Evolutionary conservation across 257 asterid genomes (phyloP).

Genomic region (Solanum rostratum): DNA sequence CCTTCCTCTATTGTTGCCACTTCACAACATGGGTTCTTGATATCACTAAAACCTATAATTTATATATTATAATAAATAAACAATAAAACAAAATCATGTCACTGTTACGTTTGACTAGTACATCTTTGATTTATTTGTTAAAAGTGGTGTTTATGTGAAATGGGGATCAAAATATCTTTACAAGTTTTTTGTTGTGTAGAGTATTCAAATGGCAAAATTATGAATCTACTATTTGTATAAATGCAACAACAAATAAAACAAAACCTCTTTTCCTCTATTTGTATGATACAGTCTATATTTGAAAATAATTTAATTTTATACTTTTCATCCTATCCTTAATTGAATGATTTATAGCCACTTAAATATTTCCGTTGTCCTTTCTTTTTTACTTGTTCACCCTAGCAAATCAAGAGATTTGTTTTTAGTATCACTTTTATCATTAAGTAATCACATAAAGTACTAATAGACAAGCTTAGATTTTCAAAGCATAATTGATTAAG

Average conservation of each 20-base stretch:
- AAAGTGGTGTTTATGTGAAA: background rate
- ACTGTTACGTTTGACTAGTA: background rate
- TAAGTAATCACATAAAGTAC: too few relatives aligned
- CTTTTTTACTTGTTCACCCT: too few relatives aligned
- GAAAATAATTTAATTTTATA: background rate
- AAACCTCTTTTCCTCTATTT: background rate
- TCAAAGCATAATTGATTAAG: too few relatives aligned
- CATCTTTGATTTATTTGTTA: background rate
- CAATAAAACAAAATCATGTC: background rate
- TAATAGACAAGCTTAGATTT: too few relatives aligned
- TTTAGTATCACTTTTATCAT: too few relatives aligned
- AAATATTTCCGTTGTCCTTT: background rate
- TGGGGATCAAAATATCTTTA: background rate
- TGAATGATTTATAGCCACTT: background rate
- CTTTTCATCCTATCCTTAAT: background rate
- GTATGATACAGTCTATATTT: background rate
- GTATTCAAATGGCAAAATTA: background rate
- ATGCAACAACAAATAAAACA: background rate
- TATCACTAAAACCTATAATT: slow-evolving; percentile 34
- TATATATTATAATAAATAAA: background rate
- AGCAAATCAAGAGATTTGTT: background rate
- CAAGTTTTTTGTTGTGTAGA: background rate
- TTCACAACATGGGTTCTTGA: slow-evolving; percentile 45
- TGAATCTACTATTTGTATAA: background rate
- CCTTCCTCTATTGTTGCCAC: slow-evolving; percentile 24